Base-by-base conservation (phyloP, 768 basidiomycete genomes). In the Suillus subaureus region DNA sequence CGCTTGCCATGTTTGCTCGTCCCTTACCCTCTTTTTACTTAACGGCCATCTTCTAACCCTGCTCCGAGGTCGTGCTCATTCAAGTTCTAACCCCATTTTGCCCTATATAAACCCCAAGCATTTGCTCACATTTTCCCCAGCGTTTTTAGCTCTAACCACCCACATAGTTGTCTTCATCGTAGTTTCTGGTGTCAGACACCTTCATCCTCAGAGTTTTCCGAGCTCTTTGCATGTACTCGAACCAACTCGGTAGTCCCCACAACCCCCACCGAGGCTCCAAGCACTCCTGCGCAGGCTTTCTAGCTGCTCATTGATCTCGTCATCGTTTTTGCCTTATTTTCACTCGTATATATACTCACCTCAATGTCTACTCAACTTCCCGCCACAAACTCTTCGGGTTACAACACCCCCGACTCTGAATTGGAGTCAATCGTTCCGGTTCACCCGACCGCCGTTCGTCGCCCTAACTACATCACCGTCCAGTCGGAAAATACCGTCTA, bases 171-270 rank as follows among this genome's bases (percentile, higher is more conserved):
- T 51, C 64, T 42, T 52, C 35, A 54, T 63, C 58, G n/a, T 37
- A n/a, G 33, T 18, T 31, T n/a, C 57, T 28, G 69, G 69, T 69
- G 69, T 68, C 21, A 51, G 6, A 33, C 69, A 66, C 69, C 66
- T 16, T 62, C 66, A 47, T 67, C 64, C 65, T 62, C 70, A 66
- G 73, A 69, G 76, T 70, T 61, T 67, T 66, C 76, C 82, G 77
- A 81, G 80, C 74, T 73, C 75, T 71, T 83, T 93, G 91, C 87
- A 96, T 96, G 94, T 97, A 90, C 92, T 93, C 92, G 70, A 96
- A 96, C 92, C 89, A 90, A 79, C 91, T 96, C 71, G 89, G 90
- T 80, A 92, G 90, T 79, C 82, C 87, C 71, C 94, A 96, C 83
- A 96, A 96, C 82, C 84, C 86, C 72, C 86, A 92, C 83, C 85